Percentiles rank a stretch among this genome's conserved stretches.
These are phyloP conservation scores for Chaetomium sp. DNA, from an alignment of 2,329 filamentous ascomycete species.

Conservation along the genomic window DNA sequence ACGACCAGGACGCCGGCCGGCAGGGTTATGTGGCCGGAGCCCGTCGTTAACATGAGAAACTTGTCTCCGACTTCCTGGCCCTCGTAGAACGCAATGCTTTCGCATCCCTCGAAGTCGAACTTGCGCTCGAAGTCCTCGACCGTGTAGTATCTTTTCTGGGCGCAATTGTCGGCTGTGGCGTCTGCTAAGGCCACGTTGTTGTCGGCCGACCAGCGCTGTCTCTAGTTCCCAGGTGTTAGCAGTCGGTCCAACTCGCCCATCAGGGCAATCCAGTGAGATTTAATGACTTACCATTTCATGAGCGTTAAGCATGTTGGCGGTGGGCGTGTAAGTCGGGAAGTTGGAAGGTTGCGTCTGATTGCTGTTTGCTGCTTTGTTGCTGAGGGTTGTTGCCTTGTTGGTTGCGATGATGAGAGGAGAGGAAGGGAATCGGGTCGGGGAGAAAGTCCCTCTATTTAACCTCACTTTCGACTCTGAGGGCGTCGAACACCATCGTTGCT, in stretches of 20 bases:
- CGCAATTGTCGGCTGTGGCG: background rate
- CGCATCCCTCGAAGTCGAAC: constrained; percentile 18
- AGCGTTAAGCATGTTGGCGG: constrained; percentile 9
- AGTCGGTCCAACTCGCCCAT: background rate
- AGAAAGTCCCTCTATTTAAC: constrained; percentile 1
- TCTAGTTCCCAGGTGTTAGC: constrained; percentile 11
- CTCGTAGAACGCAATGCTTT: constrained; percentile 15
- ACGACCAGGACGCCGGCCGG: constrained; percentile 17
- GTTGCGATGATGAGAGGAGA: background rate
- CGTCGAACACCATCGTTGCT: background rate
- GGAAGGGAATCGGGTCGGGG: background rate
- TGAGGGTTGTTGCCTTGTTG: background rate
- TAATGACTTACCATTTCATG: constrained; percentile 14
- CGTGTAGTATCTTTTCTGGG: constrained; percentile 2
- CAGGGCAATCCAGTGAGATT: background rate
- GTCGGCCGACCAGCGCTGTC: constrained; percentile 16
- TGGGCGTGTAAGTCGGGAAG: background rate
- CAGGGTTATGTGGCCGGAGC: constrained; percentile 19
- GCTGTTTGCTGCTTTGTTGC: too few relatives aligned
- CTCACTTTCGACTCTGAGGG: too few relatives aligned
- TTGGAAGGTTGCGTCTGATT: background rate
- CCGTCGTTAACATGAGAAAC: constrained; percentile 12
- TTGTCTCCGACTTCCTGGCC: constrained; percentile 9
- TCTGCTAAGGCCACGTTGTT: constrained; percentile 12
- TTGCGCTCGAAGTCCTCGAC: constrained; percentile 16